Evolutionary conservation across 2,329 filamentous ascomycete genomes (phyloP).

Genomic region (Diaporthe destruens): DNA sequence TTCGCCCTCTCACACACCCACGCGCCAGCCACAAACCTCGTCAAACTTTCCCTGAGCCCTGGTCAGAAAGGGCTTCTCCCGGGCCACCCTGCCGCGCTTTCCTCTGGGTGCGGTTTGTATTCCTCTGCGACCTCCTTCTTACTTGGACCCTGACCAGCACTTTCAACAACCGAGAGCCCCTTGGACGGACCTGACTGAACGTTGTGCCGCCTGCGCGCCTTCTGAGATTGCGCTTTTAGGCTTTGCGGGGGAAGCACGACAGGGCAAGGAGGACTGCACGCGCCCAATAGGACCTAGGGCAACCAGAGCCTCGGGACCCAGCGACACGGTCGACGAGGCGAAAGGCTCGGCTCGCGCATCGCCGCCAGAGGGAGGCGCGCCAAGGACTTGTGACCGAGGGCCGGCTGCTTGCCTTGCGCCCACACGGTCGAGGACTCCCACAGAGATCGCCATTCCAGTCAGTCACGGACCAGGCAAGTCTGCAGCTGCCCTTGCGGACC

Average conservation of each 20-base stretch:
- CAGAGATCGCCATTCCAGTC: slow-evolving; percentile 38
- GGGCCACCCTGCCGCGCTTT: not conserved
- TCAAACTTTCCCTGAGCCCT: not conserved
- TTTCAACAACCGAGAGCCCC: not conserved
- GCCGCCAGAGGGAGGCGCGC: slow-evolving; percentile 10
- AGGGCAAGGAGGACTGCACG: slow-evolving; percentile 29
- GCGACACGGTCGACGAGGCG: slow-evolving; percentile 11
- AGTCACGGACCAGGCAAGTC: slow-evolving; percentile 37
- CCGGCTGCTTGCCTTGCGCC: slow-evolving; percentile 34
- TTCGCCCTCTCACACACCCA: not conserved
- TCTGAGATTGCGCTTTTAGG: slow-evolving; percentile 34
- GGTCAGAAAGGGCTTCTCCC: not conserved
- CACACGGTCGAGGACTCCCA: slow-evolving; percentile 26
- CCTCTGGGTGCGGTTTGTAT: not conserved
- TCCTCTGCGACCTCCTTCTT: slow-evolving; percentile 21
- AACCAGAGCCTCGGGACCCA: slow-evolving; percentile 18
- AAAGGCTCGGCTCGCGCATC: slow-evolving; percentile 38
- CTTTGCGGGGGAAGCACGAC: slow-evolving; percentile 38
- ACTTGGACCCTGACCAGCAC: not conserved
- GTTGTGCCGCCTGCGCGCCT: slow-evolving; percentile 26
- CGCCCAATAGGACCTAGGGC: slow-evolving; percentile 34
- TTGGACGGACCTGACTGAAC: not conserved
- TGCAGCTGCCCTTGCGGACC: slow-evolving; percentile 41
- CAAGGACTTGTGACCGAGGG: slow-evolving; percentile 29
- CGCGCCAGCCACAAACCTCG: not conserved